Base-by-base conservation (phyloP, 208 protist species). In the Leishmania martiniquensis region DNA sequence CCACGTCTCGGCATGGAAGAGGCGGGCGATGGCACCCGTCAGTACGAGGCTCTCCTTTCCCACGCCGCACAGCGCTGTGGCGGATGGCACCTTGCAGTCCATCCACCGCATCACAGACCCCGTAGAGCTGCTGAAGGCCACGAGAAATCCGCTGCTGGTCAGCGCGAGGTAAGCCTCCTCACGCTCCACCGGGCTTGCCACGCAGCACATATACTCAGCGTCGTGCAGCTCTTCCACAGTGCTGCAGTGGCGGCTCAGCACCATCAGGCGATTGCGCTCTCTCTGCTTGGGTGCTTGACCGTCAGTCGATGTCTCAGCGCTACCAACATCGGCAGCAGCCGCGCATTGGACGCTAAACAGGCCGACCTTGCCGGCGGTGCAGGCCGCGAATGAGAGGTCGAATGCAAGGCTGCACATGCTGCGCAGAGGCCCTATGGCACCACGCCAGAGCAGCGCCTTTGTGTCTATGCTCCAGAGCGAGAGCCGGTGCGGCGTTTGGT, bases 101-200 rank as follows among this genome's bases (percentile, higher is more conserved):
- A 97, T 97, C 92, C 93, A 97, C n/a, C 89, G 88, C 52, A 91
- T 55, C 29, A 94, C 84, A 0, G 87, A 79, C 7, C 93, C 91
- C 32, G 79, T 93, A 15, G 75, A 57, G n/a, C 66, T 49, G 79
- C 93, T 86, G 68, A 95, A 89, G 17, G 86, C 84, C 15, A 97
- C 89, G 20, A 97, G 73, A 76, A 87, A 90, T 51, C 93, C 93
- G 6, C 29, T 75, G 20, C 73, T 77, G 1, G 93, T 94, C 17
- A 97, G 87, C 13, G 84, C 91, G 4, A 89, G 42, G 59, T 91
- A 89, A 4, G 72, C 77, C 65, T 78, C 73, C 52, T 85, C 89
- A 4, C 55, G 75, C 22, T 62, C 69, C n/a, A 69, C 75, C 5
- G 66, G 59, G 44, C 55, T 49, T 9, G 75, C 67, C 75, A 76